Conservation (phyloP, 176 grass and related monocot species). For the Zoysia pacifica region DNA sequence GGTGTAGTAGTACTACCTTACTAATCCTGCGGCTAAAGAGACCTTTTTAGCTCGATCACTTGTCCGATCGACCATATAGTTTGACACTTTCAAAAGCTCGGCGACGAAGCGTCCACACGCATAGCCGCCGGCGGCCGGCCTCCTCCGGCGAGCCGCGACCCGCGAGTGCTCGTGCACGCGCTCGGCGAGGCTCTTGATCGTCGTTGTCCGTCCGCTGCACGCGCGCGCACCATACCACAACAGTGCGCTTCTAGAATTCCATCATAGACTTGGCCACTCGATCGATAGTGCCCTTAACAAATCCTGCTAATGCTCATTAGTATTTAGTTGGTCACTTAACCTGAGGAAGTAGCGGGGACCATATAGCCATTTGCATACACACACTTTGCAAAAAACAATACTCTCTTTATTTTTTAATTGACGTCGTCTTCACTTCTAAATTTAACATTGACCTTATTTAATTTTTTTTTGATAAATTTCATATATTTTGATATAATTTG, state of each 20-base stretch:
- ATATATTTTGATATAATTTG: too few species aligned
- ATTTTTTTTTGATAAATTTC: too few species aligned
- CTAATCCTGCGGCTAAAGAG: neutral
- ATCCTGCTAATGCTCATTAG: conserved; percentile 28
- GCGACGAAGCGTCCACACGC: conserved; percentile 12
- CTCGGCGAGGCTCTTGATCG: conserved; percentile 44
- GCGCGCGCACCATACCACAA: conserved; percentile 47
- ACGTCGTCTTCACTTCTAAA: too few species aligned
- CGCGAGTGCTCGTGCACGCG: conserved; percentile 37
- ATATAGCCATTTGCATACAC: conserved; percentile 29
- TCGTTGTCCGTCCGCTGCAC: conserved; percentile 52
- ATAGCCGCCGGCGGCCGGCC: conserved; percentile 9
- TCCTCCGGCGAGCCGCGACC: conserved; percentile 41
- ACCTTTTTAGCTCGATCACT: neutral
- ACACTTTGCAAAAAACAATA: conserved; percentile 9
- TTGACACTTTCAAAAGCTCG: conserved; percentile 32
- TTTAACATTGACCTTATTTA: too few species aligned
- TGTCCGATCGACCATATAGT: too few species aligned
- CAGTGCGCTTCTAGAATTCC: conserved; percentile 51
- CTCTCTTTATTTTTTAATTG: too few species aligned
- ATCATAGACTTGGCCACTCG: conserved; percentile 23
- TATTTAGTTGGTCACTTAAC: conserved; percentile 34
- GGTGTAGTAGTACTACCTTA: too few species aligned
- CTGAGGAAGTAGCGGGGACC: conserved; percentile 35
- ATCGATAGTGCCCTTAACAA: neutral